Conservation (phyloP, 371 early-diverging fungal species). For the Capillidium heterosporum region DNA sequence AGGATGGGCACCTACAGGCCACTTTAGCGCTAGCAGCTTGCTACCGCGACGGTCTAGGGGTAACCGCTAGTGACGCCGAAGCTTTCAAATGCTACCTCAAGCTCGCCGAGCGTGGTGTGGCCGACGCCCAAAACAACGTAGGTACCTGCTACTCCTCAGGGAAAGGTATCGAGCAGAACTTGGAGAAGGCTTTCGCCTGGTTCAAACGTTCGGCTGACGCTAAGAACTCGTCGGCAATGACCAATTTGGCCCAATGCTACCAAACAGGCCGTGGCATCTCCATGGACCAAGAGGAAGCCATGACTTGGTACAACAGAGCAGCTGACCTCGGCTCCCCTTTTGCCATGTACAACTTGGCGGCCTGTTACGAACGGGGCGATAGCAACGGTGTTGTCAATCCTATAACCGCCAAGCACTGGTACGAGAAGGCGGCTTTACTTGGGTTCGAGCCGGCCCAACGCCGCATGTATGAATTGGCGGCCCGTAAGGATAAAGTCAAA, state of each 20-base stretch:
- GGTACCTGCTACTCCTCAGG: slow-evolving; percentile 55
- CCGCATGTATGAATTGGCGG: background rate
- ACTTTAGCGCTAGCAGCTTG: slow-evolving; percentile 54
- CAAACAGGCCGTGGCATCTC: slow-evolving; percentile 35
- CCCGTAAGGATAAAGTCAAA: background rate
- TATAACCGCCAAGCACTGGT: background rate
- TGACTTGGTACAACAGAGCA: slow-evolving; percentile 24
- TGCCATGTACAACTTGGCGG: slow-evolving; percentile 4
- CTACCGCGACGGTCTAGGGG: slow-evolving; percentile 56
- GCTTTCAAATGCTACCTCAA: slow-evolving; percentile 46
- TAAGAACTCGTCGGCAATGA: slow-evolving; percentile 2
- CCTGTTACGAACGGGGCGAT: slow-evolving; percentile 4
- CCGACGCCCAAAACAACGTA: slow-evolving; percentile 55
- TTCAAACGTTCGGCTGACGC: slow-evolving; percentile 36
- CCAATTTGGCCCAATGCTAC: slow-evolving; percentile 57
- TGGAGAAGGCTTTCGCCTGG: slow-evolving; percentile 34
- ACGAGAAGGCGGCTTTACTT: background rate
- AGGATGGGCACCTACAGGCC: slow-evolving; percentile 49
- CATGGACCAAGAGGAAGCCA: slow-evolving; percentile 35
- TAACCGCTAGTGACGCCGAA: slow-evolving; percentile 21
- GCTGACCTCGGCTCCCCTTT: slow-evolving; percentile 4
- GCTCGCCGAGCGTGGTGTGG: slow-evolving; percentile 39
- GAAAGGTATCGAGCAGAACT: slow-evolving; percentile 31
- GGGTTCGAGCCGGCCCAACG: background rate
- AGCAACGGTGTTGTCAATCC: background rate